phyloP scores from a whole-genome alignment of 129 eudicot species.

The Silybum marianum region DNA sequence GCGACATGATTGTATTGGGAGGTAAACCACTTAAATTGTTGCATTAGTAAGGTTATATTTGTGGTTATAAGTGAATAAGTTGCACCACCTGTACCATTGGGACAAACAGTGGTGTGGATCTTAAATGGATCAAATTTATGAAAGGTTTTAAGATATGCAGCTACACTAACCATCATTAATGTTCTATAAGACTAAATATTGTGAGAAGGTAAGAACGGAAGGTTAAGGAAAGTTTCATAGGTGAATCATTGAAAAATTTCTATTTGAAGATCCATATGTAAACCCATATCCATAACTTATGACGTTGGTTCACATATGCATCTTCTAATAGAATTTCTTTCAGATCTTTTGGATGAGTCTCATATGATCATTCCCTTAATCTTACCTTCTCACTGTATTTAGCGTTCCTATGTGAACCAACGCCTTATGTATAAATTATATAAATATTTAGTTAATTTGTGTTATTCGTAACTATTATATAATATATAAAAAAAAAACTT shows the following conservation, averaged over 20 bases:
- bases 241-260: not conserved
- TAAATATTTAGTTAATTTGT: not conserved
- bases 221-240: too few species aligned
- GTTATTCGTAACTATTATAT: not conserved
- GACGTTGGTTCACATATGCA: not conserved
- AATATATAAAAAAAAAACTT: not conserved
- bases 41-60: not conserved
- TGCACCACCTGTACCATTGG: not conserved
- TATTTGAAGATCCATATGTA: not conserved
- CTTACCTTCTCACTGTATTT: not conserved
- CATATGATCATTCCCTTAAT: not conserved
- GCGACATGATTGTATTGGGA: constrained; percentile 64
- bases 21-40: constrained; percentile 37
- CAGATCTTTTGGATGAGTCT: not conserved
- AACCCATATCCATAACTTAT: not conserved
- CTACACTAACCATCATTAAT: not conserved
- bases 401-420: not conserved
- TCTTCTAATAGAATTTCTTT: too few species aligned
- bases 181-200: not conserved
- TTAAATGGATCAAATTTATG: not conserved
- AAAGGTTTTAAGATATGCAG: not conserved
- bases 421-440: not conserved
- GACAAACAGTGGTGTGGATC: not conserved
- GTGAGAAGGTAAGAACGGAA: not conserved
- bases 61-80: constrained; percentile 13